Evolutionary conservation across 2,329 filamentous ascomycete genomes (phyloP).

Genomic region (Pseudogymnoascus sp.): DNA sequence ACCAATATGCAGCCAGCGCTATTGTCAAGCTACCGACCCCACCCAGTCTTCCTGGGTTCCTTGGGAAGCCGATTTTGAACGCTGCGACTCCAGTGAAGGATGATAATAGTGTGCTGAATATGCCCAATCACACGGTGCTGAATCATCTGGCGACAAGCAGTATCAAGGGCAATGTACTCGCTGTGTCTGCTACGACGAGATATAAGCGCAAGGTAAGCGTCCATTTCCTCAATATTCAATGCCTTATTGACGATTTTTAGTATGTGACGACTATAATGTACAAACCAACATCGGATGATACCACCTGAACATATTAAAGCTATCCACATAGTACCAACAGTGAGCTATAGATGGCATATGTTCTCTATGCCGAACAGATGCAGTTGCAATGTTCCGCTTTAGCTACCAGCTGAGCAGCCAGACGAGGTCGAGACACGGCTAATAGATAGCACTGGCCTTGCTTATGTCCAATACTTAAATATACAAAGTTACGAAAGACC

Average conservation of each 20-base stretch:
- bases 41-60: conserved; percentile 78
- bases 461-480: neutral
- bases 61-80: conserved; percentile 92
- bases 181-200: conserved; percentile 92
- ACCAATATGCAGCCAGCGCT: conserved; percentile 64
- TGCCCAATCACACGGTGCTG: conserved; percentile 93
- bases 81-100: conserved; percentile 89
- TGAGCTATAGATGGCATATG: conserved; percentile 1
- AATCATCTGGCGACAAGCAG: conserved; percentile 97
- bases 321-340: neutral
- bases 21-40: conserved; percentile 75
- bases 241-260: conserved; percentile 37
- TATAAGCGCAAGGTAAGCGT: conserved; percentile 80
- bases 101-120: conserved; percentile 91
- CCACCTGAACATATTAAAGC: conserved; percentile 5
- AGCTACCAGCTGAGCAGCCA: neutral
- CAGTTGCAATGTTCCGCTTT: neutral
- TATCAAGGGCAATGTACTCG: conserved; percentile 92
- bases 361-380: neutral
- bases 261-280: conserved; percentile 98
- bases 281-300: conserved; percentile 61
- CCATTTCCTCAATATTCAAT: neutral
- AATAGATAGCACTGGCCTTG: neutral
- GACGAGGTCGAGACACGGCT: neutral
- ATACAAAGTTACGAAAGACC: neutral